These are phyloP conservation scores for Aspergillus sp. DNA, from an alignment of 2,329 filamentous ascomycete species.

Conservation along the genomic window DNA sequence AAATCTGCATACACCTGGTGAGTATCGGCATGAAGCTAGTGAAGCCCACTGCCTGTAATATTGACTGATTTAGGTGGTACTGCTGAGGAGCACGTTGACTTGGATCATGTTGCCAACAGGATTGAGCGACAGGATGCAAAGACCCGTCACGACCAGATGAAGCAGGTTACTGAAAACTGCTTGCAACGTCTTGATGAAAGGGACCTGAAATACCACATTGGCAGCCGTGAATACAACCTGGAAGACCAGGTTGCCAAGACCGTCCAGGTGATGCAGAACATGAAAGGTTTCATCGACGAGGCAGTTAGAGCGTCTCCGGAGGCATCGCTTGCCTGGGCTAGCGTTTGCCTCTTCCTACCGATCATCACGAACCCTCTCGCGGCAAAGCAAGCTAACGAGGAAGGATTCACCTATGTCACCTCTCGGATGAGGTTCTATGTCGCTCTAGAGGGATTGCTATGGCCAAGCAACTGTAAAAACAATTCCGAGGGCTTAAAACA, in stretches of 20 bases:
- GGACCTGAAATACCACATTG: neutral
- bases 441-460: neutral
- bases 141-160: neutral
- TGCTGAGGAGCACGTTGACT: neutral
- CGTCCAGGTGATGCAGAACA: neutral
- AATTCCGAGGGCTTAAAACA: neutral
- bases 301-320: neutral
- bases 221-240: neutral
- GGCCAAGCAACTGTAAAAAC: neutral
- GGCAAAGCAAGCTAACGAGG: neutral
- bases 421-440: neutral
- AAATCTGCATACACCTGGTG: neutral
- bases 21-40: neutral
- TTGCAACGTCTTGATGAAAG: neutral
- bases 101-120: neutral
- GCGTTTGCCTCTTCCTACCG: neutral
- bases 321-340: neutral
- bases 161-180: neutral
- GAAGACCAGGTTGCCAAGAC: neutral
- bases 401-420: neutral
- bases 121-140: neutral
- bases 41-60: neutral
- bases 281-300: neutral
- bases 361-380: neutral
- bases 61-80: neutral